phyloP scores from a whole-genome alignment of 176 grass and related monocot species.

The Phyllostachys edulis region DNA sequence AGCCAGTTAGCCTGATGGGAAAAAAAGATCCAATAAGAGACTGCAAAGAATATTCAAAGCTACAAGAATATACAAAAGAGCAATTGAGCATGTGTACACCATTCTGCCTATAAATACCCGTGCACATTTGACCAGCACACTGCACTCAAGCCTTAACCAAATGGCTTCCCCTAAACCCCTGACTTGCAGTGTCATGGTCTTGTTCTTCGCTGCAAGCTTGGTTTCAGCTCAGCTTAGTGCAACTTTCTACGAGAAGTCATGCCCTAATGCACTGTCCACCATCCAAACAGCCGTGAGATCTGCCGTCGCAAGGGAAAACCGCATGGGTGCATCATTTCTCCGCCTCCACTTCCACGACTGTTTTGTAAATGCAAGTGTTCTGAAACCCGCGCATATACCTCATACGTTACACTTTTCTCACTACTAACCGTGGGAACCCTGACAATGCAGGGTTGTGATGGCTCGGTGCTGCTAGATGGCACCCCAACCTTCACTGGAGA shows the following conservation, averaged over 20 bases:
- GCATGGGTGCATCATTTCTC: slow-evolving; percentile 69
- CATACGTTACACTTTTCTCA: too few species aligned
- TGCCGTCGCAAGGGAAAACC: slow-evolving; percentile 29
- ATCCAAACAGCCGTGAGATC: slow-evolving; percentile 29
- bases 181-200: neutral
- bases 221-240: slow-evolving; percentile 46
- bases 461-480: slow-evolving; percentile 64
- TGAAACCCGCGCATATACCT: neutral
- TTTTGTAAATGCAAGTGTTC: slow-evolving; percentile 52
- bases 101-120: too few species aligned
- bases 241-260: slow-evolving; percentile 59
- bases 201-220: slow-evolving; percentile 34
- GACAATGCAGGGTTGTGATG: slow-evolving; percentile 50
- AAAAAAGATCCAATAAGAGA: too few species aligned
- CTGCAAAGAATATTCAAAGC: too few species aligned
- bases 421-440: too few species aligned
- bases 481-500: slow-evolving; percentile 51
- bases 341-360: slow-evolving; percentile 73
- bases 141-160: neutral
- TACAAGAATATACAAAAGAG: too few species aligned
- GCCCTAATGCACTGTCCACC: slow-evolving; percentile 48
- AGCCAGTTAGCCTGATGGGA: too few species aligned
- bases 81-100: too few species aligned
- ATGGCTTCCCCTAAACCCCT: slow-evolving; percentile 29
- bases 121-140: too few species aligned